A percentile compares a stretch with the other conserved stretches of the same genome.
These are phyloP conservation scores for Brassica juncea DNA, from an alignment of 345 rosid species.

Conservation along the genomic window DNA sequence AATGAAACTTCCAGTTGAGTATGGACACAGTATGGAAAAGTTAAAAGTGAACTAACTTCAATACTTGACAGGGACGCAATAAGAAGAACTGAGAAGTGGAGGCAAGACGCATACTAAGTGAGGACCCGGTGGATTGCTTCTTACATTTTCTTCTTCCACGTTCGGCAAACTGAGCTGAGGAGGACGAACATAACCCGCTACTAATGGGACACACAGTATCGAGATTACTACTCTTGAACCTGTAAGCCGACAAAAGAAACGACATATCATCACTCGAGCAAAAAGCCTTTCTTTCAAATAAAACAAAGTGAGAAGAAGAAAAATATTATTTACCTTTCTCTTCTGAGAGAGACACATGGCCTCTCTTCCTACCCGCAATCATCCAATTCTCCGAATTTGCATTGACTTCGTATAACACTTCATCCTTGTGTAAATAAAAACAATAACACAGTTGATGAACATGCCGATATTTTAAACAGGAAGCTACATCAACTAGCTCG, in stretches of 20 bases:
- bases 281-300: background rate
- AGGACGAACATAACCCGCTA: slow-evolving; percentile 87
- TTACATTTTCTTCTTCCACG: slow-evolving; percentile 66
- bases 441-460: background rate
- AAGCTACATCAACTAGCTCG: background rate
- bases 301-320: slow-evolving; percentile 13
- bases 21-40: slow-evolving; percentile 14
- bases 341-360: slow-evolving; percentile 67
- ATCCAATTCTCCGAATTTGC: slow-evolving; percentile 85
- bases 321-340: slow-evolving; percentile 57
- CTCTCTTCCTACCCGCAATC: slow-evolving; percentile 98
- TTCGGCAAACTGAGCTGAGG: slow-evolving; percentile 74
- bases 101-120: slow-evolving; percentile 91
- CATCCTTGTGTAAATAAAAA: slow-evolving; percentile 55
- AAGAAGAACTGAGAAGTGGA: slow-evolving; percentile 82
- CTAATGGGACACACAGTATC: slow-evolving; percentile 75
- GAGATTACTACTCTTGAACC: slow-evolving; percentile 67
- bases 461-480: background rate
- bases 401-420: slow-evolving; percentile 77
- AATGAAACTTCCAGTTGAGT: background rate
- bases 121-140: slow-evolving; percentile 86
- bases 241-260: slow-evolving; percentile 8
- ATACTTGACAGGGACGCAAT: slow-evolving; percentile 65
- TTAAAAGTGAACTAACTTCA: background rate
- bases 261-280: slow-evolving; percentile 2